Base-by-base conservation (phyloP, 176 grass and related monocot species). In the Pharus latifolius region DNA sequence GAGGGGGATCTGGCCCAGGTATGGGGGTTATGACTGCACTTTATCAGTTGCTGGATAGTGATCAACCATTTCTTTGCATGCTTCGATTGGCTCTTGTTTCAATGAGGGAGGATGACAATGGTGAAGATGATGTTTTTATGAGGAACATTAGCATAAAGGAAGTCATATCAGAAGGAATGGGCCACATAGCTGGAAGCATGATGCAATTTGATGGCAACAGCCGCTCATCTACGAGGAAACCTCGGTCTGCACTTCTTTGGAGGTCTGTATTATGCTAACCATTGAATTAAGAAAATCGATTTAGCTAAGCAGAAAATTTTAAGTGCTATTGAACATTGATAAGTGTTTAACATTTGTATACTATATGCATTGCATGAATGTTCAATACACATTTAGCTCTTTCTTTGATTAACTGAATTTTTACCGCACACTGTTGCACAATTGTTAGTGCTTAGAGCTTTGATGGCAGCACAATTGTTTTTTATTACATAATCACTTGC, bases 41-140 rank as follows among this genome's bases (percentile, higher is more conserved):
- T 29, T 94, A 94, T 81, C 95, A 94, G 76, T 79, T 94, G 56
- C 76, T 98, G 80, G 95, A 98, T 73, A 98, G 95, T 10, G 95
- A 98, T 49, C 95, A 98, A 54, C 95, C 95, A 75, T 98, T 98
- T 87, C 81, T 98, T 72, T 98, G 95, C 63, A 98, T 98, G 95
- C 87, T 98, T 17, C 78, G 95, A 65, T 86, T 91, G 90, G 85
- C 84, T 66, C 95, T 98, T 88, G 84, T 85, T 85, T 92, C 90
- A 11, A 88, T 98, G 95, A 91, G 95, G 80, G 95, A 98, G 64
- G 90, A 98, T 76, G 90, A 98, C 60, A 85, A 79, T 56, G 84
- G 90, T 61, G 87, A 91, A 75, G 68, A 82, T 37, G 95, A 94
- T 55, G 71, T 79, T 69, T 85, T 94, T 73, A 81, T 67, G 47